These are phyloP conservation scores for Nicotiana attenuata DNA, from an alignment of 257 asterid species.

Conservation along the genomic window DNA sequence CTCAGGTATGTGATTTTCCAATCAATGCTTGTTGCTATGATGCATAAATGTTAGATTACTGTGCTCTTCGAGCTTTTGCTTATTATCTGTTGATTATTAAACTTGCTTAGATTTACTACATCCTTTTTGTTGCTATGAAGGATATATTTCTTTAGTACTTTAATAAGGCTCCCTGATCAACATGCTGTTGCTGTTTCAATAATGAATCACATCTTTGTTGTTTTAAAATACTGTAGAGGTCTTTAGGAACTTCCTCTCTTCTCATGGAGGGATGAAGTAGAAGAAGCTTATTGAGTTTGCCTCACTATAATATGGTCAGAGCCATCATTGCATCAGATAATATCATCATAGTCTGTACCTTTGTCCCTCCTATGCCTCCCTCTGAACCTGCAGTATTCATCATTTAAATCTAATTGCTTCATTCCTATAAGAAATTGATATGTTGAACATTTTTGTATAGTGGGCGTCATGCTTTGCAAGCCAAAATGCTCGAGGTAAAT, in stretches of 20 bases:
- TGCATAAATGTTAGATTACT: not conserved
- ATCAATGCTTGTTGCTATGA: constrained; percentile 4
- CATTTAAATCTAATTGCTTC: constrained; percentile 1
- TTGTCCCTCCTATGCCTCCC: not conserved
- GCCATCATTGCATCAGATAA: not conserved
- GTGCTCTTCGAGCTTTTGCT: not conserved
- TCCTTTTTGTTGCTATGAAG: not conserved
- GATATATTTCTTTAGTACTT: not conserved
- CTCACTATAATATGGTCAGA: not conserved
- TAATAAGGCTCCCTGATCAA: not conserved
- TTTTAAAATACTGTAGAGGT: not conserved
- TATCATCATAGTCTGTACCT: not conserved
- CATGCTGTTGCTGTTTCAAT: not conserved
- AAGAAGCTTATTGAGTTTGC: constrained; percentile 6
- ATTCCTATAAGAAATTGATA: not conserved
- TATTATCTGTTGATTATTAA: not conserved
- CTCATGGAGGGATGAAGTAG: not conserved
- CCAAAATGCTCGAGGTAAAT: constrained; percentile 81
- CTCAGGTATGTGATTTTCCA: constrained; percentile 56
- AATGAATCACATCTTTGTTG: not conserved
- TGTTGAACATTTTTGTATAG: constrained; percentile 38
- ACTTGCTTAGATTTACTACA: not conserved
- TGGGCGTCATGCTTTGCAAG: constrained; percentile 96
- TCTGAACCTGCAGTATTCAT: not conserved
- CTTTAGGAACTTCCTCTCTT: not conserved